phyloP scores from a whole-genome alignment of 345 rosid genomes.

The Salix exigua region DNA sequence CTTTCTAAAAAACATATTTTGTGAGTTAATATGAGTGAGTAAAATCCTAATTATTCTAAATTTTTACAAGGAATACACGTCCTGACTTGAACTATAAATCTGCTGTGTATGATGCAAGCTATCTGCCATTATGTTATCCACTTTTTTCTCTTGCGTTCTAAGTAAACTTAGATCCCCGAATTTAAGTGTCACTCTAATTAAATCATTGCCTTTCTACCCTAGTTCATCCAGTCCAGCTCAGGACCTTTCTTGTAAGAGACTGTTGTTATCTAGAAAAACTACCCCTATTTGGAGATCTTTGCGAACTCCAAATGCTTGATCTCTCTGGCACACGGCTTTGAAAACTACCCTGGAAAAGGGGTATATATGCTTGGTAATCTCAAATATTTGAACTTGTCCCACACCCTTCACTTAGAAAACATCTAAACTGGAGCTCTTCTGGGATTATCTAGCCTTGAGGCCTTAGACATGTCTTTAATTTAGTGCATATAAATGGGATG shows the following conservation, averaged over 20 bases:
- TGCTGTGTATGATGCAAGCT: too few relatives aligned
- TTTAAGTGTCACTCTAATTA: constrained; percentile 31
- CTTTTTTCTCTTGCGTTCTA: too few relatives aligned
- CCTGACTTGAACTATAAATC: too few relatives aligned
- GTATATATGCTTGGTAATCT: constrained; percentile 26
- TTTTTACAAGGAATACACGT: rapidly evolving
- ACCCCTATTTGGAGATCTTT: constrained; percentile 31
- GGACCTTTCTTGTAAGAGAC: constrained; percentile 33
- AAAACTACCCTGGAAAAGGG: constrained; percentile 33
- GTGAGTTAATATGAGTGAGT: rapidly evolving
- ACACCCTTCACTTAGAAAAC: constrained; percentile 34
- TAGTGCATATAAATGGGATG: constrained; percentile 36
- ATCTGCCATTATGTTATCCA: too few relatives aligned
- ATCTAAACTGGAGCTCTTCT: constrained; percentile 29
- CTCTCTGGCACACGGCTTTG: constrained; percentile 33
- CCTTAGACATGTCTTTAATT: constrained; percentile 42
- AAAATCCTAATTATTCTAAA: rapidly evolving
- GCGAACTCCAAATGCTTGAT: constrained; percentile 38
- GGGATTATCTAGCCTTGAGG: constrained; percentile 32
- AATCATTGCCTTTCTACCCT: constrained; percentile 31
- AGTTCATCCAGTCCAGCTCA: constrained; percentile 22
- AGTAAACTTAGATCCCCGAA: constrained; percentile 17
- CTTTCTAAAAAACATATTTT: rapidly evolving
- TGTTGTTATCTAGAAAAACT: constrained; percentile 29
- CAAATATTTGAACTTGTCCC: constrained; percentile 31